Evolutionary conservation across 768 basidiomycete genomes (phyloP).

Genomic region (Calocera viscosa): DNA sequence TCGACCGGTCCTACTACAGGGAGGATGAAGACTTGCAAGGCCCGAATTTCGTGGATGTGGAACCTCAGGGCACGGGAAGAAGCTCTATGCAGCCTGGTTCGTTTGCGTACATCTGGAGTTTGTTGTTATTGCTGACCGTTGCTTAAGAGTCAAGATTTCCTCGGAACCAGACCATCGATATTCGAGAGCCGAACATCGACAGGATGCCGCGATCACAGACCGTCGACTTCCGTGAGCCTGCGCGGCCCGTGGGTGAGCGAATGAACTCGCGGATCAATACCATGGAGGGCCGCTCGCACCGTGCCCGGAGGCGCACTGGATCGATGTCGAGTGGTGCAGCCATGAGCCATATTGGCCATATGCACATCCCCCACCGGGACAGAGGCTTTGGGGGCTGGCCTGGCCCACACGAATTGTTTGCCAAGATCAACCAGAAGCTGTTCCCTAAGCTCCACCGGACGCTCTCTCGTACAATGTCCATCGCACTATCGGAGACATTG

Average conservation of each 20-base stretch:
- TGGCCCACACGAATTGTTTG: constrained; percentile 29
- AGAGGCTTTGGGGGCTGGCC: constrained; percentile 30
- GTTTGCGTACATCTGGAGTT: not conserved
- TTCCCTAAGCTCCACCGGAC: constrained; percentile 52
- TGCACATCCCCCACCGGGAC: constrained; percentile 12
- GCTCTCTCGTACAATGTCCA: constrained; percentile 58
- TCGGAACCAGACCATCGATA: constrained; percentile 2
- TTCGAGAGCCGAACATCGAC: not conserved
- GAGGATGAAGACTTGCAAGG: not conserved
- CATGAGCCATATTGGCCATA: constrained; percentile 5
- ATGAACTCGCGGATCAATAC: constrained; percentile 43
- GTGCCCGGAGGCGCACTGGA: constrained; percentile 49
- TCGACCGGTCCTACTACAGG: not conserved
- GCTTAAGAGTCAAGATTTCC: not conserved
- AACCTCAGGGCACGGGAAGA: not conserved
- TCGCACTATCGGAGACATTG: constrained; percentile 53
- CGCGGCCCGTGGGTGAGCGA: constrained; percentile 6
- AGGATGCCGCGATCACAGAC: not conserved
- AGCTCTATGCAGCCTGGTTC: not conserved
- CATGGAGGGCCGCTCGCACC: constrained; percentile 54
- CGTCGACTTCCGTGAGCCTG: not conserved
- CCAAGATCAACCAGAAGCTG: constrained; percentile 37
- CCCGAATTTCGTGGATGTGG: not conserved
- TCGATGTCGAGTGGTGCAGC: constrained; percentile 4
- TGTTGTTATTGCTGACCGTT: not conserved